Evolutionary conservation across 1,139 yeast genomes (phyloP).

Genomic region (Blastobotrys capitulatus): DNA sequence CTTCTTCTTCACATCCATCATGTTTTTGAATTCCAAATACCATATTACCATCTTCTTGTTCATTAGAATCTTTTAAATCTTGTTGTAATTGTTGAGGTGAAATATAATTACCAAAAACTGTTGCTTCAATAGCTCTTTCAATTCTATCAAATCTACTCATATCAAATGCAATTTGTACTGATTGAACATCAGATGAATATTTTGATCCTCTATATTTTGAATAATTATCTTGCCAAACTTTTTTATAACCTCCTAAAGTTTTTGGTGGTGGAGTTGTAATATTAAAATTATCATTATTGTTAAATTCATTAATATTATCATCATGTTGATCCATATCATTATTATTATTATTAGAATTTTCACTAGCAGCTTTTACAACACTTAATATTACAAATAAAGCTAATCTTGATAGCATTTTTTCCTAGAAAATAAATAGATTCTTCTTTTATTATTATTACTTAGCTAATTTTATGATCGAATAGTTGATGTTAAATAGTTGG

Average conservation of each 20-base stretch:
- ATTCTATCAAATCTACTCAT: constrained; percentile 8
- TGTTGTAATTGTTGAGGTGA: neutral
- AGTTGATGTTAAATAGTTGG: too few species aligned
- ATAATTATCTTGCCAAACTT: constrained; percentile 8
- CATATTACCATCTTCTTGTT: neutral
- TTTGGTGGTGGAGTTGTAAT: neutral
- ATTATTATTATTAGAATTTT: neutral
- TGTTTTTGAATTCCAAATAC: neutral
- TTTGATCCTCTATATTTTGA: constrained; percentile 5
- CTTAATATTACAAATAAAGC: neutral
- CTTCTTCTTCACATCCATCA: neutral
- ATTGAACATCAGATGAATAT: constrained; percentile 3
- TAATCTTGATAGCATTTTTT: neutral
- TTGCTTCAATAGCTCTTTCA: constrained; percentile 7
- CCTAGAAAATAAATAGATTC: too few species aligned
- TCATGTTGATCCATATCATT: neutral
- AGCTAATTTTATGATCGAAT: too few species aligned
- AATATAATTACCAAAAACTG: neutral
- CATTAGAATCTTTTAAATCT: too few species aligned
- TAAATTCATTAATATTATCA: neutral
- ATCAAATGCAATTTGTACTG: constrained; percentile 1
- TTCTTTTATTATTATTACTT: too few species aligned
- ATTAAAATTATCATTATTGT: neutral
- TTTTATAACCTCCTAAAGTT: constrained; percentile 1
- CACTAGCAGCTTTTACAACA: neutral